Evolutionary conservation across 2,329 filamentous ascomycete species (phyloP), one percentile per base, ranked within the genome.

Genomic region (Fusarium cyanostomum): DNA sequence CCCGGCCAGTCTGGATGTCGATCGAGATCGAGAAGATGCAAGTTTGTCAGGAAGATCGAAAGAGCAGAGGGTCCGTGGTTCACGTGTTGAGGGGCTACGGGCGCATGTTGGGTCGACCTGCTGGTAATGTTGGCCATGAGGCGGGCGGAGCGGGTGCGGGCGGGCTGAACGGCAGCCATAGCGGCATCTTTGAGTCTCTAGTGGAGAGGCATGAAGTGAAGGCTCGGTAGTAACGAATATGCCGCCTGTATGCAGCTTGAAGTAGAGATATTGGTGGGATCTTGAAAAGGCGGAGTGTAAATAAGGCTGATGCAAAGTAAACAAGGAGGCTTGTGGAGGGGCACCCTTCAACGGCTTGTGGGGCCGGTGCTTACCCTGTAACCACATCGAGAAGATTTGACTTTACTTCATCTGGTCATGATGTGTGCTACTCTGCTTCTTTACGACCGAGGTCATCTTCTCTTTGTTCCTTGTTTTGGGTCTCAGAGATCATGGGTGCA

Each of bases 1-100:
- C 79, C 83, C 0, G 94, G 94, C 91, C 94, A 97, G 77, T 96
- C 92, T 1, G 86, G 80, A 1, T 84, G 84, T 45, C 84, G 79
- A 71, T 97, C 91, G 27, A 98, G 84, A 70, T 96, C 87, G 24
- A 99, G 83, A 4, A 98, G 85, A 34, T 89, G 90, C 35, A 97
- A 78, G 73, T 96, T 97, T 31, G 89, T 92, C 49, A 97, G 80
- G 73, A 97, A 95, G 39, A 77, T 48, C 13, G 73, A 68, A 24
- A 78, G 38, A 6, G 72, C 57, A n/a, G 75, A 63, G 11, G 69
- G 66, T 12, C 69, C 67, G 50, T 65, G 51, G 48, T 48, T 60
- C 26, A 27, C 41, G 5, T 52, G 5, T 4, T 57, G 65, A 5
- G 57, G 26, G 18, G 44, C 41, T 26, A 38, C n/a, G 12, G 53